Percentiles rank a stretch among this genome's conserved stretches.
These are phyloP conservation scores for Boletus patriciae DNA, from an alignment of 768 basidiomycete genomes.

Conservation along the genomic window DNA sequence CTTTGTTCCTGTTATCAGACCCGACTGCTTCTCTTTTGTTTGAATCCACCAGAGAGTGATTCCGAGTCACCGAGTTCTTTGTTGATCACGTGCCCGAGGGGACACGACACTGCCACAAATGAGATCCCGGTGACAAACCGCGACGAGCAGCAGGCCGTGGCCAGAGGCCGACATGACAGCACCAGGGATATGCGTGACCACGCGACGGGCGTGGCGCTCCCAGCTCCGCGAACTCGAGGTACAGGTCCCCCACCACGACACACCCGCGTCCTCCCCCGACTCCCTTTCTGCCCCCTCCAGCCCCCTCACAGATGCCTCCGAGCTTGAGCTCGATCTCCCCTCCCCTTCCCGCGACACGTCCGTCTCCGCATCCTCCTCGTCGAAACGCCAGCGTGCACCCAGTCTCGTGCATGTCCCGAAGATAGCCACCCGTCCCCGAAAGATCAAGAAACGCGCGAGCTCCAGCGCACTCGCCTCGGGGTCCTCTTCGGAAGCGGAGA, in stretches of 20 bases:
- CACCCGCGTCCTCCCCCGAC: conserved; percentile 21
- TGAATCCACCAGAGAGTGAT: too few species aligned
- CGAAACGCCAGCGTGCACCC: conserved; percentile 24
- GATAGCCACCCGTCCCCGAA: conserved; percentile 15
- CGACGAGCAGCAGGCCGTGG: neutral
- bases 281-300: conserved; percentile 18
- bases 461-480: conserved; percentile 26
- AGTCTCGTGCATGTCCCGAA: conserved; percentile 3
- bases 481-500: conserved; percentile 46
- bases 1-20: too few species aligned
- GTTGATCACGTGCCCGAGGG: conserved; percentile 13
- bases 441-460: conserved; percentile 28
- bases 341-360: conserved; percentile 23
- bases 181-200: conserved; percentile 29
- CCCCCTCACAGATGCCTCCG: conserved; percentile 26
- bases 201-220: conserved; percentile 29
- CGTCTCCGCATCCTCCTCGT: conserved; percentile 26
- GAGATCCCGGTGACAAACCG: conserved; percentile 1
- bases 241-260: neutral
- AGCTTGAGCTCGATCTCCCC: neutral
- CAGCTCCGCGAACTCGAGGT: conserved; percentile 21
- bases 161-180: conserved; percentile 13
- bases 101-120: conserved; percentile 24
- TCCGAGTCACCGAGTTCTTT: neutral
- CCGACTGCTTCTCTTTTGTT: too few species aligned